A percentile compares a stretch with the other conserved stretches of the same genome.
These are phyloP conservation scores for Apiospora saccharicola DNA, from an alignment of 2,329 filamentous ascomycete genomes.

Conservation along the genomic window DNA sequence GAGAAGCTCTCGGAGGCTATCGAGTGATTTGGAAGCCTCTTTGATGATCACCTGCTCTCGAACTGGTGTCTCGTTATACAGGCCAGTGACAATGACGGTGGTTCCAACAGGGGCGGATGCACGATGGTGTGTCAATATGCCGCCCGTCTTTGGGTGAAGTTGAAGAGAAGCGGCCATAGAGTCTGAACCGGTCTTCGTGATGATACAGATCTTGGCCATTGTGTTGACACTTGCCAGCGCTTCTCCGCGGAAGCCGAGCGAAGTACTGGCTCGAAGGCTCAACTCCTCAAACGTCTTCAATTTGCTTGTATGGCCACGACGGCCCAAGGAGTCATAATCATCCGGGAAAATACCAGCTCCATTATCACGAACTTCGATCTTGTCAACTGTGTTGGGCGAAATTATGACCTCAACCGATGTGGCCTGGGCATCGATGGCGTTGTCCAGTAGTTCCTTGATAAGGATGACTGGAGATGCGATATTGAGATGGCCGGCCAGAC, in stretches of 20 bases:
- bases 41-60: constrained; percentile 66
- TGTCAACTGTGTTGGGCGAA: constrained; percentile 71
- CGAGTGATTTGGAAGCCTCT: constrained; percentile 62
- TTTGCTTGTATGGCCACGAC: constrained; percentile 77
- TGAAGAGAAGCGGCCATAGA: constrained; percentile 60
- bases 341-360: constrained; percentile 72
- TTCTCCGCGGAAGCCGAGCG: constrained; percentile 79
- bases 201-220: constrained; percentile 66
- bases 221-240: constrained; percentile 72
- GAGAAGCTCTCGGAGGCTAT: constrained; percentile 66
- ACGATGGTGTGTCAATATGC: constrained; percentile 46
- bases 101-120: constrained; percentile 71
- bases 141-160: constrained; percentile 51
- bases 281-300: constrained; percentile 70
- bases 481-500: constrained; percentile 67
- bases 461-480: constrained; percentile 67
- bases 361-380: constrained; percentile 75
- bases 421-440: constrained; percentile 76
- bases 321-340: constrained; percentile 70
- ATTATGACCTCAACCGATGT: constrained; percentile 71
- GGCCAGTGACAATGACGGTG: constrained; percentile 65
- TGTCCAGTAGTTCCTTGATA: constrained; percentile 81
- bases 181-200: constrained; percentile 69
- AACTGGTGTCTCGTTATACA: constrained; percentile 70
- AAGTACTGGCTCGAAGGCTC: constrained; percentile 59